These are phyloP conservation scores for Urochloa ruziziensis DNA, from an alignment of 176 grass and related monocot species.

Conservation along the genomic window DNA sequence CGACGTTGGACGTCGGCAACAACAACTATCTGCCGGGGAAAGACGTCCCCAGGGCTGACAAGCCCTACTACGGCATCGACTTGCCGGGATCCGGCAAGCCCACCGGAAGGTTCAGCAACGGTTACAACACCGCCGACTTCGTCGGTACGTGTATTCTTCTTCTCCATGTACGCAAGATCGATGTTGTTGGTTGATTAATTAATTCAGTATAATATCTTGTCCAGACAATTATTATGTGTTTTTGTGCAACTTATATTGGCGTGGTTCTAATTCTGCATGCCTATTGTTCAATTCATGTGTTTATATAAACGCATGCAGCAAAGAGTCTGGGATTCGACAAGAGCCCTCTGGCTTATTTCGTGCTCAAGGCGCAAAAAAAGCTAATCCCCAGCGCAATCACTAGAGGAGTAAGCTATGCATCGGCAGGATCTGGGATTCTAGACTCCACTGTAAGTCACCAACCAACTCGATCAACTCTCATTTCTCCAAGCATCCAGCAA, in stretches of 20 bases:
- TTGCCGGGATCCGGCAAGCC: constrained; percentile 18
- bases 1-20: constrained; percentile 49
- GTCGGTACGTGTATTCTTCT: constrained; percentile 23
- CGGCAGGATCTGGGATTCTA: constrained; percentile 48
- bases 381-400: constrained; percentile 16
- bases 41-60: constrained; percentile 30
- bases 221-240: no score
- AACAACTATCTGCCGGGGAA: constrained; percentile 38
- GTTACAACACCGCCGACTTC: constrained; percentile 50
- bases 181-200: background rate
- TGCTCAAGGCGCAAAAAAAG: background rate
- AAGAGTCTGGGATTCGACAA: constrained; percentile 31
- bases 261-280: no score
- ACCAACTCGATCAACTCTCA: background rate
- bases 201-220: no score
- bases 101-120: constrained; percentile 70
- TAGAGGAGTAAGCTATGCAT: constrained; percentile 49
- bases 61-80: constrained; percentile 48
- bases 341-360: constrained; percentile 42
- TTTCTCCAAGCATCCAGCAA: no score
- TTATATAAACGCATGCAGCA: background rate
- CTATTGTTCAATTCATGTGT: background rate
- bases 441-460: constrained; percentile 33
- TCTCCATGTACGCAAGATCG: no score
- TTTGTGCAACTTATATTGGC: no score